phyloP scores from a whole-genome alignment of 208 protist species.

The Leishmania tarentolae region DNA sequence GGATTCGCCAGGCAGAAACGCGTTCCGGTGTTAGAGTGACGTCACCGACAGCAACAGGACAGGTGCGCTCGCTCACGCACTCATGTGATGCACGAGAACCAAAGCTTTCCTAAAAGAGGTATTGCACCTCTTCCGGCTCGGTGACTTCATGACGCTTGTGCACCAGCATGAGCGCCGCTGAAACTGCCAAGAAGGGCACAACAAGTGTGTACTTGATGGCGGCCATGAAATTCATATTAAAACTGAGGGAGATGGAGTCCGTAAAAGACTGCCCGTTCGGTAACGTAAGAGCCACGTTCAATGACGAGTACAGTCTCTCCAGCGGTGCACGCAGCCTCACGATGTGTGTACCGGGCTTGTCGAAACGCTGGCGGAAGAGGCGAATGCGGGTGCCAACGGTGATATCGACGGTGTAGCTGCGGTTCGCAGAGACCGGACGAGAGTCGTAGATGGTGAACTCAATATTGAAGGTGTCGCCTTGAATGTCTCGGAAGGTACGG shows the following conservation, averaged over 20 bases:
- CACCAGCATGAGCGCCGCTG: constrained; percentile 62
- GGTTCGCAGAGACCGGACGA: constrained; percentile 13
- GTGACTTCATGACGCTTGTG: constrained; percentile 55
- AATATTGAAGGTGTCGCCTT: constrained; percentile 69
- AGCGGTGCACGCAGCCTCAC: constrained; percentile 63
- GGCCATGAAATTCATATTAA: constrained; percentile 87
- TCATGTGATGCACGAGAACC: not conserved
- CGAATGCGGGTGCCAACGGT: constrained; percentile 65
- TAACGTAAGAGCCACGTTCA: constrained; percentile 68
- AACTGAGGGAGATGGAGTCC: constrained; percentile 72
- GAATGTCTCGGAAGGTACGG: constrained; percentile 62
- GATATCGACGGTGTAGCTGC: constrained; percentile 65
- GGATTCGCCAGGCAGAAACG: not conserved
- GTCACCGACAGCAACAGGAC: not conserved
- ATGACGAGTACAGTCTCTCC: constrained; percentile 58
- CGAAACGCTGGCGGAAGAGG: constrained; percentile 52
- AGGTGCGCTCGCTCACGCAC: not conserved
- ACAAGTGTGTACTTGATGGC: constrained; percentile 81
- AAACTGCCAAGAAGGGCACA: constrained; percentile 69
- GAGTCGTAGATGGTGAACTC: constrained; percentile 74
- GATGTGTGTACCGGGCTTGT: constrained; percentile 43
- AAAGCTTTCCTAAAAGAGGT: constrained; percentile 5
- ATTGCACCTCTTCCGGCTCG: constrained; percentile 8
- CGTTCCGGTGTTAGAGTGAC: not conserved
- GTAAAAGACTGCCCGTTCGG: constrained; percentile 75